Conservation (phyloP, 2,329 filamentous ascomycete species). For the Aspergillus transmontanensis region DNA sequence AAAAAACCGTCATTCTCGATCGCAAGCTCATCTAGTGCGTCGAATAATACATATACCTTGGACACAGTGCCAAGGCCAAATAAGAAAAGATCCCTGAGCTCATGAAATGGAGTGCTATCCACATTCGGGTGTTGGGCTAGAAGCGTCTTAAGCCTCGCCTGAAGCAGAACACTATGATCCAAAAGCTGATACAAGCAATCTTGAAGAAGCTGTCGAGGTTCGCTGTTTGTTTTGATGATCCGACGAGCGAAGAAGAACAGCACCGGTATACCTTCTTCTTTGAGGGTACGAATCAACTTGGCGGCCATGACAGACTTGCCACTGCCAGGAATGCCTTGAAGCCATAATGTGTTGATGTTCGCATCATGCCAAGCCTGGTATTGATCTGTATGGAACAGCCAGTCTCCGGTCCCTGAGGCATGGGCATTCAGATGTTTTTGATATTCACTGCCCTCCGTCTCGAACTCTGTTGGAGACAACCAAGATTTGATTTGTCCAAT, state of each 20-base stretch:
- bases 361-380: constrained; percentile 17
- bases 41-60: not conserved
- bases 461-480: constrained; percentile 11
- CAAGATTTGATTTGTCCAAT: constrained; percentile 3
- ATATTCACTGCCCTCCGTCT: constrained; percentile 7
- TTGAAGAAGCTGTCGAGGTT: constrained; percentile 15
- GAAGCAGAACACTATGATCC: not conserved
- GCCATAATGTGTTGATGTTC: constrained; percentile 21
- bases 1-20: not conserved
- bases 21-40: not conserved
- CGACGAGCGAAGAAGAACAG: constrained; percentile 26
- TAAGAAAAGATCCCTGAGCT: not conserved
- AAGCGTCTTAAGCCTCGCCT: not conserved
- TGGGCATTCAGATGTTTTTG: constrained; percentile 12
- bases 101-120: not conserved
- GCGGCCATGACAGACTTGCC: constrained; percentile 29
- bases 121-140: not conserved
- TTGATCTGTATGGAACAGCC: constrained; percentile 15
- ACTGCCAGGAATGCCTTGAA: constrained; percentile 25
- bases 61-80: not conserved
- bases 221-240: constrained; percentile 23
- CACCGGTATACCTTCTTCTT: constrained; percentile 6
- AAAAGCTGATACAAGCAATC: not conserved
- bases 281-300: constrained; percentile 13
- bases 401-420: constrained; percentile 20